These are phyloP conservation scores for Calonectria naviculata DNA, from an alignment of 2,329 filamentous ascomycete genomes.

Conservation along the genomic window DNA sequence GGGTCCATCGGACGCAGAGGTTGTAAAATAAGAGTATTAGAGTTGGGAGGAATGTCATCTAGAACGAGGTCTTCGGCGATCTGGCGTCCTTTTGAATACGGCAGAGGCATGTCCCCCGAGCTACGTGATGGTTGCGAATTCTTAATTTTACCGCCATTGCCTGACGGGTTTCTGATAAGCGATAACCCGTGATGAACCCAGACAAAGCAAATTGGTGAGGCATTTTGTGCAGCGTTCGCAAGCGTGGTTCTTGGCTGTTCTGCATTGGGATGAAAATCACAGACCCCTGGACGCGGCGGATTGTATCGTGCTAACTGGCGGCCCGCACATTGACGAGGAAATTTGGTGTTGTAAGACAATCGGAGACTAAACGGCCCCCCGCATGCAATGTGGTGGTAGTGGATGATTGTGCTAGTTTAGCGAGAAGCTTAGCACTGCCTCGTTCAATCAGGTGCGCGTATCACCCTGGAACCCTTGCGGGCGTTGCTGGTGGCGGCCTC, in stretches of 20 bases:
- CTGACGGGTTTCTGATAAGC: neutral
- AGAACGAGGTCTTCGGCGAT: neutral
- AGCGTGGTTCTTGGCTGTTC: neutral
- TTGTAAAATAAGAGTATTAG: neutral
- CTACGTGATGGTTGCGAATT: neutral
- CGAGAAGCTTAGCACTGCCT: slow-evolving; percentile 10
- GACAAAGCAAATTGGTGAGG: neutral
- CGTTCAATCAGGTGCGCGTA: neutral
- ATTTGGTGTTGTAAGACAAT: slow-evolving; percentile 1
- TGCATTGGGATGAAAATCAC: neutral
- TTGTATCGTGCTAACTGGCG: slow-evolving; percentile 4
- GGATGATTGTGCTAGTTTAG: neutral
- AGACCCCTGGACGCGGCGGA: neutral
- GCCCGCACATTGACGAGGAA: neutral
- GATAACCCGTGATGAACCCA: neutral
- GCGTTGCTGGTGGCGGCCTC: neutral
- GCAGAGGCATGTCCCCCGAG: neutral
- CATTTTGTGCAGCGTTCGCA: neutral
- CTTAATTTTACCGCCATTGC: neutral
- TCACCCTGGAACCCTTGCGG: neutral
- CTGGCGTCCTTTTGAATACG: neutral
- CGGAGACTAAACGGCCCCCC: neutral
- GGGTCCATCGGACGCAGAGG: neutral
- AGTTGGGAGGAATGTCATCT: neutral
- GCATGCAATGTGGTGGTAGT: neutral